A percentile compares a stretch with the other conserved stretches of the same genome.
These are phyloP conservation scores for Crinitomyces ghanaensis DNA, from an alignment of 805 yeast genomes.

Conservation along the genomic window DNA sequence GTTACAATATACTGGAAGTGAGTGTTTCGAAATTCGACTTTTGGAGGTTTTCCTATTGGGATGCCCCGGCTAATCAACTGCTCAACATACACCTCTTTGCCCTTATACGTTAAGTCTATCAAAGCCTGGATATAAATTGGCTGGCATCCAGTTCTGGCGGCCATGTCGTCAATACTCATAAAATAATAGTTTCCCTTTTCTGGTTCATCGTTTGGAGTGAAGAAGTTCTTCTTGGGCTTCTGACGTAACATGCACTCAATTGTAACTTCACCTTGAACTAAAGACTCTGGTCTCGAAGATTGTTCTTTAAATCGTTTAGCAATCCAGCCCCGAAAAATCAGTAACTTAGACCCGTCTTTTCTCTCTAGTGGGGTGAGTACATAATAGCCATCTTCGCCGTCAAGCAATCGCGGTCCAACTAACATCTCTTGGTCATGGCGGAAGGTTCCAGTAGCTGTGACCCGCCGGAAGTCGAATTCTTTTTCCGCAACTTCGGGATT, in stretches of 20 bases:
- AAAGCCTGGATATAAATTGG: constrained; percentile 72
- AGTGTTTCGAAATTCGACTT: constrained; percentile 71
- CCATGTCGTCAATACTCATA: constrained; percentile 76
- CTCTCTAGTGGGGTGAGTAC: constrained; percentile 75
- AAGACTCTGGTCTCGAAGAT: constrained; percentile 47
- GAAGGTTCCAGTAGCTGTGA: constrained; percentile 64
- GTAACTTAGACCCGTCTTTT: constrained; percentile 63
- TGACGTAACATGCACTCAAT: constrained; percentile 64
- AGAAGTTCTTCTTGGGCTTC: constrained; percentile 51
- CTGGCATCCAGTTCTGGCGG: constrained; percentile 48
- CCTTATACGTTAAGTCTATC: constrained; percentile 32
- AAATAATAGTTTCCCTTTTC: constrained; percentile 63
- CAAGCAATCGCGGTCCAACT: constrained; percentile 77
- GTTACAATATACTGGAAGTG: constrained; percentile 88
- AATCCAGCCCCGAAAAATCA: constrained; percentile 91
- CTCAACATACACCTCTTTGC: constrained; percentile 27
- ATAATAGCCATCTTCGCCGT: constrained; percentile 65
- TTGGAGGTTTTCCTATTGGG: constrained; percentile 78
- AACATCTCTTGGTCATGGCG: constrained; percentile 79
- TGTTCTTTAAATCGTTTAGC: constrained; percentile 48
- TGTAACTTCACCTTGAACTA: constrained; percentile 62
- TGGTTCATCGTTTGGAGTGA: constrained; percentile 59
- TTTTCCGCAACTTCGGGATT: constrained; percentile 45
- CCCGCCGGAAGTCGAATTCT: constrained; percentile 74
- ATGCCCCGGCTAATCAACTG: constrained; percentile 74